Evolutionary conservation across 2,329 filamentous ascomycete genomes (phyloP).

Genomic region (Ustulina deusta): DNA sequence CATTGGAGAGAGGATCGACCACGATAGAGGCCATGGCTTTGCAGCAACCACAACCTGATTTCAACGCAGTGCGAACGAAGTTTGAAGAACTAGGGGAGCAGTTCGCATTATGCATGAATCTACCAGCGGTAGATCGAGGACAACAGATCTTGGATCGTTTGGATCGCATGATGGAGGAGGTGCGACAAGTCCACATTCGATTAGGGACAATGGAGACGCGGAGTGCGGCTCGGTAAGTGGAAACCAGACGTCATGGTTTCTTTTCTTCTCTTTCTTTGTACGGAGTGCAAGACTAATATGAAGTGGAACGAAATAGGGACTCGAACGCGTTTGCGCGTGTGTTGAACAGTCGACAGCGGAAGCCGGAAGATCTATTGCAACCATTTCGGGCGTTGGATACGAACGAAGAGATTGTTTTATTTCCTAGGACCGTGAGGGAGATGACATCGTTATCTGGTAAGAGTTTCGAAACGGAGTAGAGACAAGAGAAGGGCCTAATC

Average conservation of each 20-base stretch:
- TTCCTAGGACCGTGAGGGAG: constrained; percentile 10
- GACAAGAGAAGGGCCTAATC: constrained; percentile 7
- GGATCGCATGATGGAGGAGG: constrained; percentile 7
- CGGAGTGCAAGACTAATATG: constrained; percentile 4
- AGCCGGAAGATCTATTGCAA: constrained; percentile 14
- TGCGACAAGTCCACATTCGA: constrained; percentile 6
- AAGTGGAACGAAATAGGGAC: constrained; percentile 15
- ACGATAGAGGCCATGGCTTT: no score
- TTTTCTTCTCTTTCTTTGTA: constrained; percentile 14
- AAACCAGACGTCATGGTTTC: constrained; percentile 14
- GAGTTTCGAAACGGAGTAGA: constrained; percentile 10
- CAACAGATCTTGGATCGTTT: constrained; percentile 18
- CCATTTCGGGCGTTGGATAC: constrained; percentile 16
- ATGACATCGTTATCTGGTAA: constrained; percentile 19
- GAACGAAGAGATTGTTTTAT: constrained; percentile 19
- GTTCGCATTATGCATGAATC: constrained; percentile 10
- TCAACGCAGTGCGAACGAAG: constrained; percentile 8
- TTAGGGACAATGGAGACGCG: constrained; percentile 11
- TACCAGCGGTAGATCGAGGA: constrained; percentile 6
- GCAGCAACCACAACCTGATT: constrained; percentile 10
- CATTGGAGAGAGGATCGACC: no score
- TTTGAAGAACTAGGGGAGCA: constrained; percentile 10
- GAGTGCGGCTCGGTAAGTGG: constrained; percentile 16
- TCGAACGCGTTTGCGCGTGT: constrained; percentile 11
- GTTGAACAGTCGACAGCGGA: constrained; percentile 16